Evolutionary conservation across 768 basidiomycete species (phyloP).

Genomic region (Epithele typhae): DNA sequence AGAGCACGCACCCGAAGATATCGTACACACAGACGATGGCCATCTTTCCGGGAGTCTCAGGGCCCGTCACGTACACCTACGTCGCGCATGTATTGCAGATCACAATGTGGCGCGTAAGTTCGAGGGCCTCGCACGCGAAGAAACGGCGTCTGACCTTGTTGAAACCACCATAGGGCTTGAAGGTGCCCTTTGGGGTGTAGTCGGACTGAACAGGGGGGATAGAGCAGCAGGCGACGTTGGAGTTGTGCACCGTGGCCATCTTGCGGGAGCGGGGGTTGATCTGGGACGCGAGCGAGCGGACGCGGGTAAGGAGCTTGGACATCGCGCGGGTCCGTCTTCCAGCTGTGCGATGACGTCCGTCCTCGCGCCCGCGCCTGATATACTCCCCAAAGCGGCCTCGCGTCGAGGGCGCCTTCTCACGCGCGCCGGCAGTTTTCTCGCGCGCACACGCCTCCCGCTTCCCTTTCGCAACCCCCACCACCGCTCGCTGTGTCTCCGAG

Average conservation of each 20-base stretch:
- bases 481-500: conserved; percentile 36
- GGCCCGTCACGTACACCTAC: conserved; percentile 49
- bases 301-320: conserved; percentile 27
- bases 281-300: conserved; percentile 38
- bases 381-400: conserved; percentile 3
- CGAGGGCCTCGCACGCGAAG: too few relatives aligned
- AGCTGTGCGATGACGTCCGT: conserved; percentile 8
- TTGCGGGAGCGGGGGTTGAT: conserved; percentile 30
- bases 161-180: conserved; percentile 44
- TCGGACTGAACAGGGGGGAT: conserved; percentile 51
- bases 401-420: too few relatives aligned
- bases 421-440: too few relatives aligned
- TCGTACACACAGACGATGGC: conserved; percentile 58
- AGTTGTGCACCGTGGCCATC: conserved; percentile 32
- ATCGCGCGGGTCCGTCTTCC: too few relatives aligned
- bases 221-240: conserved; percentile 43
- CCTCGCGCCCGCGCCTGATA: neutral
- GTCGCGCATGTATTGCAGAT: neutral
- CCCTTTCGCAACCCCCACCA: conserved; percentile 31
- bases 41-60: conserved; percentile 37
- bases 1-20: conserved; percentile 59
- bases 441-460: conserved; percentile 8
- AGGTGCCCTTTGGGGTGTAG: conserved; percentile 48
- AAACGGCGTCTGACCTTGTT: conserved; percentile 30
- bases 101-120: too few relatives aligned